Evolutionary conservation across 2,329 filamentous ascomycete genomes (phyloP).

Genomic region (Talaromyces sp.): DNA sequence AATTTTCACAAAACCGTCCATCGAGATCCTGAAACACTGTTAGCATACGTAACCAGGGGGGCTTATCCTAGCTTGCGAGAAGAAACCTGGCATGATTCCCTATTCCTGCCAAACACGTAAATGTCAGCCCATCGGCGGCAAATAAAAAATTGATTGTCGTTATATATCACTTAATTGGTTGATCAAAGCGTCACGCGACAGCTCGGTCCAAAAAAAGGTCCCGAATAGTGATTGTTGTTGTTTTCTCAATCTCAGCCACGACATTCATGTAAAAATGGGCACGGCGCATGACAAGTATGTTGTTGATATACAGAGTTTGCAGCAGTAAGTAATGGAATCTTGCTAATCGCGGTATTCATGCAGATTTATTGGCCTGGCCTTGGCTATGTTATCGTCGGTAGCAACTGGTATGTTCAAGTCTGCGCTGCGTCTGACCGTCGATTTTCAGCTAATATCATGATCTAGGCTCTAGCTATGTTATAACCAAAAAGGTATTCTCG

Average conservation of each 20-base stretch:
- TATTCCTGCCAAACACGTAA: not conserved
- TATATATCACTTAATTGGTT: not conserved
- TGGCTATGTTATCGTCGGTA: constrained; percentile 9
- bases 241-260: not conserved
- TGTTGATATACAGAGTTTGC: not conserved
- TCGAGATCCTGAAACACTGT: not conserved
- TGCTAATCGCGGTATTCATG: not conserved
- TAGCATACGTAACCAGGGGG: not conserved
- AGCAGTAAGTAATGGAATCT: not conserved
- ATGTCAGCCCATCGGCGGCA: not conserved
- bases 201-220: not conserved
- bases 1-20: not conserved
- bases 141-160: not conserved
- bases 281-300: constrained; percentile 10
- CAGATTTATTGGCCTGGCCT: constrained; percentile 9
- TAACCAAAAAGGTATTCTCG: constrained; percentile 6
- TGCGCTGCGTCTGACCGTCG: not conserved
- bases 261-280: not conserved
- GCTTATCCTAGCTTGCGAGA: not conserved
- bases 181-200: not conserved
- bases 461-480: constrained; percentile 10
- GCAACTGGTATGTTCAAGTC: constrained; percentile 4
- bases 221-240: not conserved
- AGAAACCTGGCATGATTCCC: not conserved
- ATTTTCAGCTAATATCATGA: not conserved